phyloP scores from a whole-genome alignment of 2,329 filamentous ascomycete species.

The Clarireedia hainanense region DNA sequence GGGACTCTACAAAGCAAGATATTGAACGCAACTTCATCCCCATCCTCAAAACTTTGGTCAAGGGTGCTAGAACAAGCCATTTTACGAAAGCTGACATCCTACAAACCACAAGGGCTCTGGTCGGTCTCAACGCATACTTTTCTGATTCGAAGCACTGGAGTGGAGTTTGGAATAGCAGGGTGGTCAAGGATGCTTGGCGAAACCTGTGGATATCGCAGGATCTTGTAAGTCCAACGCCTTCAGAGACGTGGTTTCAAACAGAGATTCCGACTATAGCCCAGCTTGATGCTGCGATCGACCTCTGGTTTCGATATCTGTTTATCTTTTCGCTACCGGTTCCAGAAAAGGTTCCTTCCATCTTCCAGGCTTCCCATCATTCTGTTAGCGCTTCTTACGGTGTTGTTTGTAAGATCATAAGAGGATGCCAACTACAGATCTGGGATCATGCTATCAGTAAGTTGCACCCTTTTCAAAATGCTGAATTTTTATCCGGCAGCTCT shows the following conservation, averaged over 20 bases:
- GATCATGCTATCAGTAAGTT: conserved; percentile 49
- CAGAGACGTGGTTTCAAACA: conserved; percentile 37
- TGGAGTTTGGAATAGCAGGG: conserved; percentile 38
- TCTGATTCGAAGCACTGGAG: conserved; percentile 36
- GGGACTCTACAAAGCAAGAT: conserved; percentile 33
- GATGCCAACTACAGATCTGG: conserved; percentile 54
- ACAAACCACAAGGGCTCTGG: conserved; percentile 24
- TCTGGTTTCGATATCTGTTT: conserved; percentile 40
- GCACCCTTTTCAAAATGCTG: background rate
- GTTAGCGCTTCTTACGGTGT: conserved; percentile 54
- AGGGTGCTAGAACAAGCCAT: conserved; percentile 39
- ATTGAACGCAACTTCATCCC: conserved; percentile 47
- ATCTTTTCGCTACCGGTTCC: conserved; percentile 40
- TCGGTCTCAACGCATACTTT: conserved; percentile 28
- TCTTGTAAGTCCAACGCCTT: conserved; percentile 33
- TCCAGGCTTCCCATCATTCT: conserved; percentile 56
- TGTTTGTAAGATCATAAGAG: conserved; percentile 52
- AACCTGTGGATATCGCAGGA: conserved; percentile 38
- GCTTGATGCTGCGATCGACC: conserved; percentile 37
- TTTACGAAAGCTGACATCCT: conserved; percentile 40
- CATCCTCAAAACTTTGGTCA: conserved; percentile 41
- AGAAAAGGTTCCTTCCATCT: conserved; percentile 41
- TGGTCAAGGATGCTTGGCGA: conserved; percentile 39
- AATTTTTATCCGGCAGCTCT: background rate
- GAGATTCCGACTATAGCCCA: conserved; percentile 38